A percentile compares a stretch with the other conserved stretches of the same genome.
These are phyloP conservation scores for Ophiosphaerella korrae DNA, from an alignment of 2,329 filamentous ascomycete genomes.

Conservation along the genomic window DNA sequence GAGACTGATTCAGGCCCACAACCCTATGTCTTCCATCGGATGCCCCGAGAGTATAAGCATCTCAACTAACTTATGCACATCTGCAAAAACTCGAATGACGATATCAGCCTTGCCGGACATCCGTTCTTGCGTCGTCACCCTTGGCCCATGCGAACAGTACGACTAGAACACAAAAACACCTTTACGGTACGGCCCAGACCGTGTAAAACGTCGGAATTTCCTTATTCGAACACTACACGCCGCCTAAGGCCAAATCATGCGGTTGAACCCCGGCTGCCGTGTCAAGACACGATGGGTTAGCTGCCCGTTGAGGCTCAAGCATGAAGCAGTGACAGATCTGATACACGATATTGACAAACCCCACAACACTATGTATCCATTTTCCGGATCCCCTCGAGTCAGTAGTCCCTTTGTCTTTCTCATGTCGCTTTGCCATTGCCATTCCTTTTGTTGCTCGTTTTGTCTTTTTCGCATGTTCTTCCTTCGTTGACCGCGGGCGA, in stretches of 20 bases:
- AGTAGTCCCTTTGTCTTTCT: neutral
- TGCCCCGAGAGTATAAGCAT: no score
- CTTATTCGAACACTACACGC: neutral
- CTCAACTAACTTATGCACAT: no score
- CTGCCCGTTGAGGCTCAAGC: slow-evolving; percentile 9
- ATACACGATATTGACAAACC: slow-evolving; percentile 17
- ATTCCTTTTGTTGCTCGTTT: slow-evolving; percentile 3
- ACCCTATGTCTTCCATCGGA: no score
- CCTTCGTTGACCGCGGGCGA: slow-evolving; percentile 21
- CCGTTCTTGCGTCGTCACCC: no score
- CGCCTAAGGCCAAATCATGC: slow-evolving; percentile 7
- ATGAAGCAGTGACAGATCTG: slow-evolving; percentile 15
- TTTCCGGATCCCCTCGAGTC: slow-evolving; percentile 5
- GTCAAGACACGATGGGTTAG: neutral
- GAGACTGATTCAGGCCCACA: no score
- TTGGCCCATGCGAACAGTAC: no score
- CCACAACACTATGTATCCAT: slow-evolving; percentile 8
- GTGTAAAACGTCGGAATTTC: neutral
- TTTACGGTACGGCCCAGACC: neutral
- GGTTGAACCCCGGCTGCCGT: neutral
- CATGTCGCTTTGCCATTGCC: neutral
- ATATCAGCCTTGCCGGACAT: no score
- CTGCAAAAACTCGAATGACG: no score
- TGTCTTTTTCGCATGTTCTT: slow-evolving; percentile 7
- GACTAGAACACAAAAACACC: neutral